These are phyloP conservation scores for Talaromyces sp. DNA, from an alignment of 2,329 filamentous ascomycete genomes.

Conservation along the genomic window DNA sequence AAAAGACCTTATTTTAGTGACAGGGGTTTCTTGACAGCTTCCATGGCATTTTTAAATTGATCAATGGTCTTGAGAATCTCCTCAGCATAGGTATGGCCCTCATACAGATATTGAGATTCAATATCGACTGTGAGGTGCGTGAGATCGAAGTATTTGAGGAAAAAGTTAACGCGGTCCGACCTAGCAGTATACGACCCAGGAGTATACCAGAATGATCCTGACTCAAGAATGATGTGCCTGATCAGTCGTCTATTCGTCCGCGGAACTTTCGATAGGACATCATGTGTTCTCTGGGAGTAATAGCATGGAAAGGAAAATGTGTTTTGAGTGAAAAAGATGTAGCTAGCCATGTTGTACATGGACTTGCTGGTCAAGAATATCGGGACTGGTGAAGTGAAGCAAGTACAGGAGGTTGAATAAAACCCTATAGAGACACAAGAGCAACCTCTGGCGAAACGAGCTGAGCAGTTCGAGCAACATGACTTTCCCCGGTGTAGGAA, in stretches of 20 bases:
- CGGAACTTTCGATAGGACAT: not conserved
- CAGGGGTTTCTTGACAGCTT: not conserved
- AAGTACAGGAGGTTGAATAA: not conserved
- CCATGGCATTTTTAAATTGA: not conserved
- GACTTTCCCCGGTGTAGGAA: not conserved
- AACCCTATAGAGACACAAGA: not conserved
- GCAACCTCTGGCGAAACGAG: not conserved
- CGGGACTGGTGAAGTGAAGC: not conserved
- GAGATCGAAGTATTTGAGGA: not conserved
- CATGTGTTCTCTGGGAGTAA: not conserved
- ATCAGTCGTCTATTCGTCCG: not conserved
- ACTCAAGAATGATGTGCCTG: not conserved
- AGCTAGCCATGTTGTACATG: not conserved
- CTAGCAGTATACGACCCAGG: too few species aligned
- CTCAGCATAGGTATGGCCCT: not conserved
- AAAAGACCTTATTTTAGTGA: too few species aligned
- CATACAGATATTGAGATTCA: not conserved
- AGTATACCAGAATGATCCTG: too few species aligned
- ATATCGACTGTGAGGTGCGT: not conserved
- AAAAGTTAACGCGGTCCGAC: too few species aligned
- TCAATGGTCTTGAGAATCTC: not conserved
- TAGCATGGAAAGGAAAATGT: not conserved
- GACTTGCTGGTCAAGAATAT: not conserved
- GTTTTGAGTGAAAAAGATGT: not conserved
- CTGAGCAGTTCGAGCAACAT: not conserved